These are phyloP conservation scores for Fusarium napiforme DNA, from an alignment of 2,329 filamentous ascomycete species.

Conservation along the genomic window DNA sequence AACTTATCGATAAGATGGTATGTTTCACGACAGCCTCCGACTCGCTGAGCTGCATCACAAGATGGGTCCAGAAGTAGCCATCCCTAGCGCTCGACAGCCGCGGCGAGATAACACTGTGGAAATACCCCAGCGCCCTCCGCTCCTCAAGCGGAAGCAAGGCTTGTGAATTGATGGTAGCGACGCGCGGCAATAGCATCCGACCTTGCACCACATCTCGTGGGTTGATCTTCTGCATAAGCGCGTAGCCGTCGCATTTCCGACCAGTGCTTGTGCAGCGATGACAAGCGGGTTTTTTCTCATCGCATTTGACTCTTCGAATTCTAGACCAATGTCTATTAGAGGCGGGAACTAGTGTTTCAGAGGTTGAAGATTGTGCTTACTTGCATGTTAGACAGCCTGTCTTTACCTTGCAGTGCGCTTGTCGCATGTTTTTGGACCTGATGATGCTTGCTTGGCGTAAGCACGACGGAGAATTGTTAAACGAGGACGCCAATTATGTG, in stretches of 20 bases:
- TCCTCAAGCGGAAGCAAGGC: neutral
- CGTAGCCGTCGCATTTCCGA: conserved; percentile 5
- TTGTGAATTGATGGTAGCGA: neutral
- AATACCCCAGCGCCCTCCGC: conserved; percentile 14
- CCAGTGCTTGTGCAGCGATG: conserved; percentile 8
- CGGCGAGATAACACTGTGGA: conserved; percentile 8
- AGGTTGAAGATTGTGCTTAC: neutral
- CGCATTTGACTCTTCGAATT: conserved; percentile 1
- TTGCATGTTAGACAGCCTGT: neutral
- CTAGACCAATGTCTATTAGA: neutral
- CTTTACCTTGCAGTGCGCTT: neutral
- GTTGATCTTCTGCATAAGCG: neutral
- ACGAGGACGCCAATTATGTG: neutral
- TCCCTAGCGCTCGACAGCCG: conserved; percentile 5
- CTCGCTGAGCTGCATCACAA: conserved; percentile 23
- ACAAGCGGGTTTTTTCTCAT: conserved; percentile 1
- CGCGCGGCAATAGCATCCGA: neutral
- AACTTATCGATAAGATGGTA: conserved; percentile 24
- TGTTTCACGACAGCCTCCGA: conserved; percentile 11
- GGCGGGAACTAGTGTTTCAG: neutral
- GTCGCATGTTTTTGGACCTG: neutral
- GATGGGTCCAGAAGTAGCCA: conserved; percentile 23
- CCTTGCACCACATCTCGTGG: neutral
- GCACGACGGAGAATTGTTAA: neutral
- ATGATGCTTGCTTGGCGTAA: neutral